Evolutionary conservation across 352 stramenopile genomes (phyloP).

Genomic region (Phytopythium oedochilum): DNA sequence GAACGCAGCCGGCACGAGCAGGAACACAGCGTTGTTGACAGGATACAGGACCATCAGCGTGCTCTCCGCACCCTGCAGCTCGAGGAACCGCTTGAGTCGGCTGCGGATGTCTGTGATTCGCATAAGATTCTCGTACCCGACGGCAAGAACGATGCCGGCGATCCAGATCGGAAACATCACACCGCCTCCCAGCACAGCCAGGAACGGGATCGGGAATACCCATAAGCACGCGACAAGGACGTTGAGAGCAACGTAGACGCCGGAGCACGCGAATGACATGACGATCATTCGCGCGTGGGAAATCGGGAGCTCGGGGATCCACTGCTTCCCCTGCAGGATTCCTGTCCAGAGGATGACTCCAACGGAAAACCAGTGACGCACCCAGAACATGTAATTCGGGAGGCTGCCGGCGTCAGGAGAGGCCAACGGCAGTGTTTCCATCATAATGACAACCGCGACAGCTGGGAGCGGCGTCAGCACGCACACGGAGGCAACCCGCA

Average conservation of each 20-base stretch:
- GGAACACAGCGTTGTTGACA: conserved; percentile 25
- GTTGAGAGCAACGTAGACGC: conserved; percentile 10
- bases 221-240: conserved; percentile 19
- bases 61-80: conserved; percentile 14
- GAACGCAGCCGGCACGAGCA: conserved; percentile 4
- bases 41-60: conserved; percentile 31
- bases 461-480: conserved; percentile 13
- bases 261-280: conserved; percentile 6
- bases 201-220: conserved; percentile 37
- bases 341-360: conserved; percentile 8
- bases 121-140: conserved; percentile 10
- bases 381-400: conserved; percentile 26
- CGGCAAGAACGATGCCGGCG: conserved; percentile 4
- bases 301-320: conserved; percentile 19
- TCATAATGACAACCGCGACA: conserved; percentile 11
- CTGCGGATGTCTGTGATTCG: conserved; percentile 14
- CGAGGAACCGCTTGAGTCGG: conserved; percentile 11
- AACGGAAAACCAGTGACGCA: conserved; percentile 13
- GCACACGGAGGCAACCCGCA: conserved; percentile 10
- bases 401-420: conserved; percentile 6
- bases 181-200: conserved; percentile 15
- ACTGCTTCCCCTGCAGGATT: conserved; percentile 15
- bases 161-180: conserved; percentile 18
- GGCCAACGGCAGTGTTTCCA: conserved; percentile 12
- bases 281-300: conserved; percentile 9